Base-by-base conservation (phyloP, 805 yeast genomes). In the Yueomyces sinensis region DNA sequence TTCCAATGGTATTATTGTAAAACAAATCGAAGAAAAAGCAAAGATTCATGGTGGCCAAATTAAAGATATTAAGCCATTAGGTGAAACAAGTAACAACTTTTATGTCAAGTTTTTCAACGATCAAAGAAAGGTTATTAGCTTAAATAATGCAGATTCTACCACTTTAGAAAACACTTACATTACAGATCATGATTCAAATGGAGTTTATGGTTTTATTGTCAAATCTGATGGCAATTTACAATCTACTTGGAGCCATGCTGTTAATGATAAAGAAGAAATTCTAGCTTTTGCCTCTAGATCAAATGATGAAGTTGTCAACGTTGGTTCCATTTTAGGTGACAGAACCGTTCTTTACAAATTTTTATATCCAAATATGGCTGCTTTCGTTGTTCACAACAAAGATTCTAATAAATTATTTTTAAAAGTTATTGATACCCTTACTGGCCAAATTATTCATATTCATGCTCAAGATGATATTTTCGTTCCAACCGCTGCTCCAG, bases 321-420 rank as follows among this genome's bases (percentile, higher is more conserved):
- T 77, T 32, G 96, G 94, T 7, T 66, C 71, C 18, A 71, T 80
- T 0, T 58, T 81, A 20, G 76, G 78, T 16, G 76, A 80, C 44
- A 69, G 83, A 49, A 64, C 76, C 1, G 89, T 83, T 1, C 58
- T 84, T 28, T 84, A 87, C 69, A 91, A 89, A 56, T 87, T 80
- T 52, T 58, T 87, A 39, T 68, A 81, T 47, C 94, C 93, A 16
- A 74, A 82, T 46, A 39, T 72, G 16, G 62, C 78, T 2, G 66
- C 73, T 1, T 62, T 75, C 16, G 67, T 76, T 3, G 58, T 76
- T 1, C 44, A 54, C 17, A 49, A 63, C 32, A 37, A 44, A 3
- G 45, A 41, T 3, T 48, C 53, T 0, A 41, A 48, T 1, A 39
- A 45, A 0, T 45, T 84, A 25, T 59, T 52, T 11, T 42, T 82